These are phyloP conservation scores for Ophiostoma sp. DNA, from an alignment of 2,329 filamentous ascomycete genomes.

Conservation along the genomic window DNA sequence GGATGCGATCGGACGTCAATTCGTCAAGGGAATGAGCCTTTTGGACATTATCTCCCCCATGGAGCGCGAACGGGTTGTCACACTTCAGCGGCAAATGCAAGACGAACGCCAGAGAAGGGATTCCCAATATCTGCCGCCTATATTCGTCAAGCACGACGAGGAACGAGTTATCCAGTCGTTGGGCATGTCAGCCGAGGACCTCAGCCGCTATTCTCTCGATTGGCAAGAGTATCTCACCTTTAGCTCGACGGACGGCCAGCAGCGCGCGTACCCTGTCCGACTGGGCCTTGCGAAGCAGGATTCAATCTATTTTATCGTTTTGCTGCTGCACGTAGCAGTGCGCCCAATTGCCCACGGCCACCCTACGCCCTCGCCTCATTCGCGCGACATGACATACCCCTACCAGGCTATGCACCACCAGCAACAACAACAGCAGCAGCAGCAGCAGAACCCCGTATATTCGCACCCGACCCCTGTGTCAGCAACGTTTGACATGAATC, in stretches of 20 bases:
- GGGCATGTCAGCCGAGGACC: constrained; percentile 49
- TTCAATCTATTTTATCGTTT: constrained; percentile 58
- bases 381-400: constrained; percentile 40
- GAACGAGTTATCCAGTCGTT: constrained; percentile 52
- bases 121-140: constrained; percentile 60
- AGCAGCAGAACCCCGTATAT: constrained; percentile 34
- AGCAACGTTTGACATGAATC: constrained; percentile 44
- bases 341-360: constrained; percentile 38
- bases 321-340: constrained; percentile 40
- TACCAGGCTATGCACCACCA: constrained; percentile 38
- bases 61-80: constrained; percentile 50
- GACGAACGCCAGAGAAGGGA: constrained; percentile 54
- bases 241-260: constrained; percentile 47
- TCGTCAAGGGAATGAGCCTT: constrained; percentile 47
- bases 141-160: constrained; percentile 51
- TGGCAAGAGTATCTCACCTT: constrained; percentile 54
- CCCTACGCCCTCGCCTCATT: constrained; percentile 43
- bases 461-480: constrained; percentile 44
- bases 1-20: constrained; percentile 49
- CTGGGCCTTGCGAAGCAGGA: constrained; percentile 56
- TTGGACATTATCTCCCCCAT: constrained; percentile 48
- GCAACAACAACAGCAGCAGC: constrained; percentile 8
- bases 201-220: constrained; percentile 48
- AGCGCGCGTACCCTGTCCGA: constrained; percentile 46
- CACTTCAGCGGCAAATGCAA: constrained; percentile 49